Conservation (phyloP, 2,329 filamentous ascomycete genomes). For the Clarireedia hainanense region DNA sequence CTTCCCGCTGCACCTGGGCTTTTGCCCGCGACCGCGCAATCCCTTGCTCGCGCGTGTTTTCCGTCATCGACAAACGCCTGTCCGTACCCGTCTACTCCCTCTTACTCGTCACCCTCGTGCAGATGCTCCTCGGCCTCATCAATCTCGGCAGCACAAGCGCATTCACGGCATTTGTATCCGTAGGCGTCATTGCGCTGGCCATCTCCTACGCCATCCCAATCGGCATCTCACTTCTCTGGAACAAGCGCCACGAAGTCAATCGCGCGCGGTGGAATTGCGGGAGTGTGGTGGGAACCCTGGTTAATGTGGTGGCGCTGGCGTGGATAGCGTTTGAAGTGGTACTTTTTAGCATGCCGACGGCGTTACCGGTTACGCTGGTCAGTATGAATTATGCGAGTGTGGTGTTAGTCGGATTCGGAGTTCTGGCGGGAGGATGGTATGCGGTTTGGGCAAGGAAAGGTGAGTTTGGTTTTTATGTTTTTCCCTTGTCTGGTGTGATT, state of each 20-base stretch:
- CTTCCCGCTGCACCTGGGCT: conserved; percentile 57
- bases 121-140: conserved; percentile 61
- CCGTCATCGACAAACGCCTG: conserved; percentile 51
- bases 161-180: conserved; percentile 64
- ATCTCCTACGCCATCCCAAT: conserved; percentile 70
- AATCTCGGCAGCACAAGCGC: conserved; percentile 61
- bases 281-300: conserved; percentile 50
- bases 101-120: conserved; percentile 49
- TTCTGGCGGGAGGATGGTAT: conserved; percentile 44
- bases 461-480: conserved; percentile 25
- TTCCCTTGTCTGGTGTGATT: not conserved
- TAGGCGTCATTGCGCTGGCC: conserved; percentile 64
- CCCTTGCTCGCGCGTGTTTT: conserved; percentile 52
- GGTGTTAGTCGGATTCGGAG: conserved; percentile 47
- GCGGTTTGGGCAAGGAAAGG: conserved; percentile 42
- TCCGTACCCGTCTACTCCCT: conserved; percentile 60
- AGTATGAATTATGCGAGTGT: conserved; percentile 48
- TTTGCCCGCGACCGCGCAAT: conserved; percentile 62
- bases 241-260: conserved; percentile 45
- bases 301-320: conserved; percentile 48
- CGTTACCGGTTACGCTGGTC: conserved; percentile 45
- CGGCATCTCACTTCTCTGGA: conserved; percentile 58
- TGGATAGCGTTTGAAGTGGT: conserved; percentile 55
- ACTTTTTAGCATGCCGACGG: conserved; percentile 56
- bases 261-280: conserved; percentile 51